Conservation (phyloP, 2,329 filamentous ascomycete genomes). For the Fusarium nurragi region DNA sequence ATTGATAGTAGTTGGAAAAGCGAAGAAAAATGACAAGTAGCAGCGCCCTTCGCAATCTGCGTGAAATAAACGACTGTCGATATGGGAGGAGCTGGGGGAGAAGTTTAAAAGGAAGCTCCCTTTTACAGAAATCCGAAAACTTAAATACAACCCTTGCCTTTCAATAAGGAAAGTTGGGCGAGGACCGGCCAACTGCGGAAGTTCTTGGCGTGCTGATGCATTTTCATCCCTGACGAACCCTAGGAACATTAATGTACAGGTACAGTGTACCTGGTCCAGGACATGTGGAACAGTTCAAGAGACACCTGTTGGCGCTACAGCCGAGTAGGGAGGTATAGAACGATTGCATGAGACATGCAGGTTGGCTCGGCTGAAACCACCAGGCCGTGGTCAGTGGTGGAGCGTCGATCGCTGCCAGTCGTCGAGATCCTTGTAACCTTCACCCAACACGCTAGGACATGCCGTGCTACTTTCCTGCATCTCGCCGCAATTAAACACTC, state of each 20-base stretch:
- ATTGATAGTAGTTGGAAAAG: not conserved
- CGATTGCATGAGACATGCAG: constrained; percentile 6
- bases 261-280: too few species aligned
- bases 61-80: not conserved
- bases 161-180: not conserved
- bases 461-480: not conserved
- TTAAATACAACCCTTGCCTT: constrained; percentile 1
- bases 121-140: not conserved
- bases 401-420: not conserved
- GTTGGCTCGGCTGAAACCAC: not conserved
- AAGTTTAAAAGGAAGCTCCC: not conserved
- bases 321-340: constrained; percentile 1
- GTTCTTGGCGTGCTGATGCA: not conserved
- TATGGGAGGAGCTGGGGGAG: not conserved
- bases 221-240: not conserved
- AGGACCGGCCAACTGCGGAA: not conserved
- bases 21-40: not conserved
- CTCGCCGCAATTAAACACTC: not conserved
- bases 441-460: not conserved
- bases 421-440: not conserved
- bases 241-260: not conserved
- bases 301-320: not conserved
- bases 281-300: not conserved
- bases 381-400: not conserved
- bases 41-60: not conserved